Evolutionary conservation across 1,284 basidiomycete genomes (phyloP).

Genomic region (Irpex lacteus): DNA sequence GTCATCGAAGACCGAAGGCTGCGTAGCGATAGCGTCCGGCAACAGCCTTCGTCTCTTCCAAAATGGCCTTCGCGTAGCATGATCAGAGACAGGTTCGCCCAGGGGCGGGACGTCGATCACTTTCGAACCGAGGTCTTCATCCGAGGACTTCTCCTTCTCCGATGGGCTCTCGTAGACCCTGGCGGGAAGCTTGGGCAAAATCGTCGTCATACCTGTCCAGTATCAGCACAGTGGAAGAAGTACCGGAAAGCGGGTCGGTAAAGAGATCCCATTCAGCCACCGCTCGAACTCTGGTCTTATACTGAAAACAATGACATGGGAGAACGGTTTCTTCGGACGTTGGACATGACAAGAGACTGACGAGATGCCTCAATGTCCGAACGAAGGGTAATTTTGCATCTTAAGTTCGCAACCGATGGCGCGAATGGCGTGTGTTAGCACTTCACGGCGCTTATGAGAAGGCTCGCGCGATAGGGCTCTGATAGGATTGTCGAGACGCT

Average conservation of each 20-base stretch:
- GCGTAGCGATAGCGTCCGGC: slow-evolving; percentile 32
- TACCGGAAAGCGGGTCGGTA: not conserved
- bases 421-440: slow-evolving; percentile 13
- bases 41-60: slow-evolving; percentile 25
- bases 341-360: not conserved
- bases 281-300: not conserved
- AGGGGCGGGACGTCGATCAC: slow-evolving; percentile 23
- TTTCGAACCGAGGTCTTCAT: slow-evolving; percentile 16
- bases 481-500: slow-evolving; percentile 8
- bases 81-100: slow-evolving; percentile 20
- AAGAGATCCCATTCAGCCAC: not conserved
- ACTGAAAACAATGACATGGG: not conserved
- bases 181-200: slow-evolving; percentile 13
- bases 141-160: slow-evolving; percentile 1
- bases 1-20: slow-evolving; percentile 42
- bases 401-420: not conserved
- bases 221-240: not conserved
- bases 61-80: slow-evolving; percentile 18
- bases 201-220: slow-evolving; percentile 20
- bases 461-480: slow-evolving; percentile 16
- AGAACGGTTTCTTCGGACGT: not conserved
- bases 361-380: not conserved
- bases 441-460: slow-evolving; percentile 28
- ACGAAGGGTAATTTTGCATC: not conserved
- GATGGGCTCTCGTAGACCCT: not conserved